Percentiles rank a stretch among this genome's conserved stretches.
Evolutionary conservation across 208 protist genomes (phyloP).

Genomic region (Leishmania arabica): DNA sequence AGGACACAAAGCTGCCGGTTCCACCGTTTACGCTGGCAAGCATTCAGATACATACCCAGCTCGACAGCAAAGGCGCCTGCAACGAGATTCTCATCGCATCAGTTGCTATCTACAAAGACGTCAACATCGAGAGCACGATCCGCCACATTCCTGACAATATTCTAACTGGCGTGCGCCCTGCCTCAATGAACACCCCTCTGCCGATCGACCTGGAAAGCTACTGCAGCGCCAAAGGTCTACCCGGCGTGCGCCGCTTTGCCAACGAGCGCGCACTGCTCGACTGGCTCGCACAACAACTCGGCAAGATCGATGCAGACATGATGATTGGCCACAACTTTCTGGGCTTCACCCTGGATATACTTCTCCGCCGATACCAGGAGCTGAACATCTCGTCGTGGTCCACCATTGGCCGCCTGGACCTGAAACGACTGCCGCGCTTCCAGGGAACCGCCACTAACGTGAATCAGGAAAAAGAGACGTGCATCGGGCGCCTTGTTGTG

Average conservation of each 20-base stretch:
- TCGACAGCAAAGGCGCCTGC: constrained; percentile 61
- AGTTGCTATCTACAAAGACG: constrained; percentile 75
- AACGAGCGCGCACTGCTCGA: constrained; percentile 86
- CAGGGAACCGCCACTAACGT: constrained; percentile 21
- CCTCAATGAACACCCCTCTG: constrained; percentile 37
- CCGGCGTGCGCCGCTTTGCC: constrained; percentile 49
- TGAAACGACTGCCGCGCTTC: constrained; percentile 77
- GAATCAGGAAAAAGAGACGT: constrained; percentile 81
- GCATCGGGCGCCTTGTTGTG: constrained; percentile 94
- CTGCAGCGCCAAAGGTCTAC: constrained; percentile 71
- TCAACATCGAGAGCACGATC: constrained; percentile 72
- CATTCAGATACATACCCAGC: constrained; percentile 89
- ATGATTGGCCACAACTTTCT: constrained; percentile 98
- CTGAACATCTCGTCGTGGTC: constrained; percentile 92
- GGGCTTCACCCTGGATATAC: constrained; percentile 96
- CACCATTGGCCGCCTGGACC: constrained; percentile 85
- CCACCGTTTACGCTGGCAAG: constrained; percentile 89
- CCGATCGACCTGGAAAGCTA: constrained; percentile 83
- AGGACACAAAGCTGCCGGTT: constrained; percentile 51
- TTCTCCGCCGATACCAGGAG: constrained; percentile 95
- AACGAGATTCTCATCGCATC: constrained; percentile 94
- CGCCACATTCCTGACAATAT: constrained; percentile 46
- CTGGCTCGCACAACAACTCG: constrained; percentile 78
- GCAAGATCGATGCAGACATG: constrained; percentile 94
- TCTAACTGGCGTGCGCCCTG: constrained; percentile 63